Percentiles rank a stretch among this genome's conserved stretches.
Evolutionary conservation across 164 flowering plant species (phyloP).

Genomic region (Magnolia changhungtana): DNA sequence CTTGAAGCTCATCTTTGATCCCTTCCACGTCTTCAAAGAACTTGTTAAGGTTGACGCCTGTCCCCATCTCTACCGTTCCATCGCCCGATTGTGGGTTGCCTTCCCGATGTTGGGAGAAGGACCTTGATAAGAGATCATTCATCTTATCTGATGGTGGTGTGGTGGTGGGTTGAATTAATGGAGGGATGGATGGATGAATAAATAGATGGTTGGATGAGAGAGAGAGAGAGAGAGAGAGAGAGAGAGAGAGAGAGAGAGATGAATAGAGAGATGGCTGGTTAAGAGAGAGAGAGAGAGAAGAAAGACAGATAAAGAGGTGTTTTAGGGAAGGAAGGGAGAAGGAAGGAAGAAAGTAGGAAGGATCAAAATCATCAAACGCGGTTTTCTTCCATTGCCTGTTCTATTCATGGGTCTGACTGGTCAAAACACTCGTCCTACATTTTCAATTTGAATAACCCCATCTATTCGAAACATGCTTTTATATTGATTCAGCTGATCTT

Average conservation of each 20-base stretch:
- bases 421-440: too few species aligned
- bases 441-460: too few species aligned
- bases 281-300: too few species aligned
- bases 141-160: slow-evolving; percentile 2
- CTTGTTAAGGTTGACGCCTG: slow-evolving; percentile 27
- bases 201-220: neutral
- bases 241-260: neutral
- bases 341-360: too few species aligned
- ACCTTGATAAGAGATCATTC: slow-evolving; percentile 21
- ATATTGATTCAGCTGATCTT: too few species aligned
- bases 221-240: neutral
- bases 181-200: neutral
- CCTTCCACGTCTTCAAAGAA: slow-evolving; percentile 40
- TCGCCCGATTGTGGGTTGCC: neutral
- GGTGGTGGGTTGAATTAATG: too few species aligned
- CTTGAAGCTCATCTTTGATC: slow-evolving; percentile 32
- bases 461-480: too few species aligned
- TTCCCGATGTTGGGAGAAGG: slow-evolving; percentile 7
- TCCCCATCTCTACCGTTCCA: neutral
- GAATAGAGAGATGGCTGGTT: neutral
- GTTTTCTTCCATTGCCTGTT: too few species aligned
- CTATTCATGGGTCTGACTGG: too few species aligned
- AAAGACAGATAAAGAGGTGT: too few species aligned
- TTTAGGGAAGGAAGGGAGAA: too few species aligned
- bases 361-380: too few species aligned